These are phyloP conservation scores for Metschnikowia lachancei DNA, from an alignment of 805 yeast genomes.

Conservation along the genomic window DNA sequence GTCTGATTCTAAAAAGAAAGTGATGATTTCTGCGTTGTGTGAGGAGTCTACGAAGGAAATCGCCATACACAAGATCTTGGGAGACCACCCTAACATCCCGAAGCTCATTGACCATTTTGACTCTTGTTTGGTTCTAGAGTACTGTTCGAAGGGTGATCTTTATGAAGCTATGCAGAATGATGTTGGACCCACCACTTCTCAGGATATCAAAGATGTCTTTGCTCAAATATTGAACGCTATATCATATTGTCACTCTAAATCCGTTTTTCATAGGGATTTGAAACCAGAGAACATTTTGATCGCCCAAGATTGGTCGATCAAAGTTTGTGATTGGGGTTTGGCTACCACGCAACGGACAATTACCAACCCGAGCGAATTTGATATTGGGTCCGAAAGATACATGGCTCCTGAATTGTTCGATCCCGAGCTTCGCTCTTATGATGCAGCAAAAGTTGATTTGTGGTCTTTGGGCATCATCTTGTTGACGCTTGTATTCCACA, in stretches of 20 bases:
- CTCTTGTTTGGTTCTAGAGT: slow-evolving; percentile 62
- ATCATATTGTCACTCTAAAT: slow-evolving; percentile 47
- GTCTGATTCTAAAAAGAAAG: slow-evolving; percentile 17
- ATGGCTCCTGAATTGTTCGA: slow-evolving; percentile 95
- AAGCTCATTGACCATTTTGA: slow-evolving; percentile 49
- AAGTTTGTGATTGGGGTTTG: slow-evolving; percentile 58
- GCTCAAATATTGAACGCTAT: slow-evolving; percentile 49
- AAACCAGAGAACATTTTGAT: slow-evolving; percentile 58
- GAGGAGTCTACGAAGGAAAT: slow-evolving; percentile 70
- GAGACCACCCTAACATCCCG: slow-evolving; percentile 47
- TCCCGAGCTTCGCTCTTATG: slow-evolving; percentile 53
- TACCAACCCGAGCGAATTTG: slow-evolving; percentile 58
- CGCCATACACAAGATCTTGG: slow-evolving; percentile 59
- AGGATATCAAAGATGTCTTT: slow-evolving; percentile 55
- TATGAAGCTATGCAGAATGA: slow-evolving; percentile 72
- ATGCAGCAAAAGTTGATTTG: slow-evolving; percentile 77
- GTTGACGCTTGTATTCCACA: slow-evolving; percentile 80
- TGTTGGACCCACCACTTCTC: slow-evolving; percentile 58
- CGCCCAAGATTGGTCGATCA: slow-evolving; percentile 50
- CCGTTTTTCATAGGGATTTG: slow-evolving; percentile 54
- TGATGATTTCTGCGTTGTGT: slow-evolving; percentile 33
- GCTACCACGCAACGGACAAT: slow-evolving; percentile 54
- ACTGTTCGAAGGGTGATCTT: slow-evolving; percentile 83
- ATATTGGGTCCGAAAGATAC: slow-evolving; percentile 85
- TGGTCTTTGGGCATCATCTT: slow-evolving; percentile 89